Evolutionary conservation across 164 flowering plant species (phyloP), one percentile per base, ranked within the genome.

Genomic region (Cinnamomum micranthum): DNA sequence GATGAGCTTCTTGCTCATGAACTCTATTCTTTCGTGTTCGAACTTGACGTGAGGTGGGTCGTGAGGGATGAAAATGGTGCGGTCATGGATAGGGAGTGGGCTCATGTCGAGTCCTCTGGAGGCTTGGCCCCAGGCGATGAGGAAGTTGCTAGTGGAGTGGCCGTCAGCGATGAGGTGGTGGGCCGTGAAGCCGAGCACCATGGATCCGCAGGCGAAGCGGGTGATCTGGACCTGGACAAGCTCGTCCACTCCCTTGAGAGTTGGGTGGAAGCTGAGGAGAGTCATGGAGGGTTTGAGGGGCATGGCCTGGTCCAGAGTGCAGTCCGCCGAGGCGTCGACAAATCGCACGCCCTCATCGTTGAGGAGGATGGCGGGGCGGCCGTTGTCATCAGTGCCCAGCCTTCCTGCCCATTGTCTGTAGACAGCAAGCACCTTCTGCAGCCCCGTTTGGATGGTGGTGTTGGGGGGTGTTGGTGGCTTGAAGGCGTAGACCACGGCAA

Each of bases 141-240:
- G 70, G 71, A 84, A 84, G 15, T 73, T 74, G 79, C 83, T 75
- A 2, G 79, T 75, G 11, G 82, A 14, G n/a, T 76, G 78, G 5
- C 85, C 85, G 33, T 84, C 86, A 0, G 84, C 83, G 2, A 82
- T 79, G 2, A 75, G 6, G 67, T 84, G 86, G 75, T 80, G 77
- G 14, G 74, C 28, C 0, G 86, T 80, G 70, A 76, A 77, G 11
- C 85, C 85, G 6, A 82, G 69, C 55, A 74, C 82, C 60, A 82
- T 13, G 2, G 79, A 77, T 22, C 82, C 83, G 67, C 83, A 83
- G 24, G 78, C 33, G 76, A 84, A 84, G 69, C 83, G 60, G 4
- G 84, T 84, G 79, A 84, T 72, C 50, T 84, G 85, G 52, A 82
- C 77, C 68, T 78, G 86, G 12, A 73, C 71, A 65, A 82, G 17